A percentile compares a stretch with the other conserved stretches of the same genome.
Conservation (phyloP, 1,284 basidiomycete species). For the Thecaphora frezii region DNA sequence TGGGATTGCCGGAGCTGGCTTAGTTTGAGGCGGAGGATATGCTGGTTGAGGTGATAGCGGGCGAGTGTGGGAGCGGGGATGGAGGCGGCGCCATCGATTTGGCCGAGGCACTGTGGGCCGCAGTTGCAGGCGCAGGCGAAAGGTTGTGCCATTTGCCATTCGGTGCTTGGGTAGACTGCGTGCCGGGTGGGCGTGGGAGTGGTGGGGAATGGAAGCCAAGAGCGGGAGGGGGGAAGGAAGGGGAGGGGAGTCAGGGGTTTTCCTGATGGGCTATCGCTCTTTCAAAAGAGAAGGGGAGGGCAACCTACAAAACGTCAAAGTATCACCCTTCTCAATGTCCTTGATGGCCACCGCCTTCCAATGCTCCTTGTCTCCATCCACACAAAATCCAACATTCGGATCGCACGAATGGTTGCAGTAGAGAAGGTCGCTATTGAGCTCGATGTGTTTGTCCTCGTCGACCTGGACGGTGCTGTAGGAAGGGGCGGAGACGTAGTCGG, state of each 20-base stretch:
- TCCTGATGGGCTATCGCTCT: not conserved
- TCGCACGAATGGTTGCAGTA: constrained; percentile 57
- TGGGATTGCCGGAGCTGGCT: constrained; percentile 31
- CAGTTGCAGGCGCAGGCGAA: constrained; percentile 48
- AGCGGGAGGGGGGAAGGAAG: not conserved
- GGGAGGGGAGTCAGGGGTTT: not conserved
- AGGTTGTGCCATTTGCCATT: constrained; percentile 55
- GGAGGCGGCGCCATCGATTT: constrained; percentile 42
- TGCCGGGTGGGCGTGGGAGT: not conserved
- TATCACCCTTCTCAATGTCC: constrained; percentile 44
- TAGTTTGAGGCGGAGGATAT: constrained; percentile 43
- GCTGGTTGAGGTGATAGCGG: constrained; percentile 46
- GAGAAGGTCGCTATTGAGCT: constrained; percentile 52
- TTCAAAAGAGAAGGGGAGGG: not conserved
- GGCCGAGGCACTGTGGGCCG: constrained; percentile 26
- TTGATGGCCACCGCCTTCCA: constrained; percentile 37
- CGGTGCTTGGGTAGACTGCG: constrained; percentile 53
- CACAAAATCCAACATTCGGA: constrained; percentile 45
- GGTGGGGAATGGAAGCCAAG: too few relatives aligned
- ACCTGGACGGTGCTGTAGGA: constrained; percentile 54
- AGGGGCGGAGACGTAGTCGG: constrained; percentile 19
- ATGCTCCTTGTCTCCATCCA: constrained; percentile 18
- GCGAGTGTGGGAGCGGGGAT: constrained; percentile 20
- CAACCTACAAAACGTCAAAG: constrained; percentile 52
- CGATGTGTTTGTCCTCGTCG: constrained; percentile 35